Conservation (phyloP, 768 basidiomycete species). For the Tephrocybe sp. region DNA sequence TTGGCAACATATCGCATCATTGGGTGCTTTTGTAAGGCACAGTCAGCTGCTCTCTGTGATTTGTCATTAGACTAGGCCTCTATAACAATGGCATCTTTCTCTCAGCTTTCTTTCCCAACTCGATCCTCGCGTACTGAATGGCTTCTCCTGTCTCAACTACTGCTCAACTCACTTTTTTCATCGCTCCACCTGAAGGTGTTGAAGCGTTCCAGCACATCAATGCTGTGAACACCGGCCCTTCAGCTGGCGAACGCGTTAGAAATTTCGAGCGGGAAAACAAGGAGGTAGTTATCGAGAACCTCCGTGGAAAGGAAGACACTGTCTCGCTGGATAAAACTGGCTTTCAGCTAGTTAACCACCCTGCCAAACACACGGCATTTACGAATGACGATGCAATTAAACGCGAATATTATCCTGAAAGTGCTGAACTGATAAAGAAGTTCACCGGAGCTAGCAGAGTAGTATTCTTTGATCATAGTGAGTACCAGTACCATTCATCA, state of each 20-base stretch:
- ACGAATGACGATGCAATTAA: slow-evolving; percentile 43
- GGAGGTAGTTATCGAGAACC: slow-evolving; percentile 45
- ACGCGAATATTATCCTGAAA: slow-evolving; percentile 57
- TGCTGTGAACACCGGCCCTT: slow-evolving; percentile 20
- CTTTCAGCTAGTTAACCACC: slow-evolving; percentile 35
- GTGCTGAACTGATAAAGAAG: slow-evolving; percentile 51
- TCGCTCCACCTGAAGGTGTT: slow-evolving; percentile 24
- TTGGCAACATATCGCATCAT: too few relatives aligned
- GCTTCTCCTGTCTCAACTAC: slow-evolving; percentile 9
- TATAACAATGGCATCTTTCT: too few relatives aligned
- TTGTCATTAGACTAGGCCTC: too few relatives aligned
- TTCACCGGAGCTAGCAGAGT: slow-evolving; percentile 55
- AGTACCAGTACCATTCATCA: slow-evolving; percentile 16
- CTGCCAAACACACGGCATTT: slow-evolving; percentile 44
- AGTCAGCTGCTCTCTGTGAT: too few relatives aligned
- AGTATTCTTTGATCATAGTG: slow-evolving; percentile 64
- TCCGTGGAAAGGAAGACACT: slow-evolving; percentile 47
- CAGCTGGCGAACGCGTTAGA: slow-evolving; percentile 17
- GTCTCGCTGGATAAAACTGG: slow-evolving; percentile 47
- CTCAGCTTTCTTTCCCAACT: not conserved
- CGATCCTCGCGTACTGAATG: not conserved
- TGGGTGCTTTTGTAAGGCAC: too few relatives aligned
- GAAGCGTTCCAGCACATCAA: slow-evolving; percentile 25
- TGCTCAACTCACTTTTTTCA: slow-evolving; percentile 14
- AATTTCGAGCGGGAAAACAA: slow-evolving; percentile 20